Evolutionary conservation across 2,329 filamentous ascomycete species (phyloP).

Genomic region (Exophiala sp.): DNA sequence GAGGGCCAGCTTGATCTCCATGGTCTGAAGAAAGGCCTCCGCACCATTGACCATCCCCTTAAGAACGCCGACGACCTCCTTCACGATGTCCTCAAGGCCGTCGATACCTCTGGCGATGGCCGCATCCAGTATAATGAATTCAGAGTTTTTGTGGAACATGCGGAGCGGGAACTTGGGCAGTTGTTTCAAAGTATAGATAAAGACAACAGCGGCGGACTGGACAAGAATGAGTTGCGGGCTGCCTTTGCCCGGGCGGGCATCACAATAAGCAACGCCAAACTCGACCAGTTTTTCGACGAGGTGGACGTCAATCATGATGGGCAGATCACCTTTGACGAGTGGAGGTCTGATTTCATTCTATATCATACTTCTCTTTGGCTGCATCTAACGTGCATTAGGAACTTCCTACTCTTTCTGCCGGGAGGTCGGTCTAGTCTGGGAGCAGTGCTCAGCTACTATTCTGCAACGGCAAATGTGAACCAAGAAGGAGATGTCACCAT

Average conservation of each 20-base stretch:
- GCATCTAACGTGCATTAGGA: slow-evolving; percentile 49
- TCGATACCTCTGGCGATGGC: slow-evolving; percentile 82
- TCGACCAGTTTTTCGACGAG: slow-evolving; percentile 81
- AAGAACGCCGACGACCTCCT: slow-evolving; percentile 90
- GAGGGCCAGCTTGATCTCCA: slow-evolving; percentile 78
- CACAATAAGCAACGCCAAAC: slow-evolving; percentile 66
- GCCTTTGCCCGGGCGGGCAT: slow-evolving; percentile 77
- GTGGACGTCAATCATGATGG: slow-evolving; percentile 88
- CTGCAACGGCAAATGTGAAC: slow-evolving; percentile 80
- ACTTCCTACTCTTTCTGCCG: slow-evolving; percentile 87
- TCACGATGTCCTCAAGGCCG: slow-evolving; percentile 68
- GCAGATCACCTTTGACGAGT: slow-evolving; percentile 83
- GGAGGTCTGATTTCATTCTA: slow-evolving; percentile 63
- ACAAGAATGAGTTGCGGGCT: slow-evolving; percentile 71
- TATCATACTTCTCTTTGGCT: background rate
- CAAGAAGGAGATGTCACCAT: slow-evolving; percentile 90
- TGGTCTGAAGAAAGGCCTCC: slow-evolving; percentile 76
- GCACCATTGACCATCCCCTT: slow-evolving; percentile 83
- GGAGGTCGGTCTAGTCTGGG: slow-evolving; percentile 65
- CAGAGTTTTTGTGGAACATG: slow-evolving; percentile 75
- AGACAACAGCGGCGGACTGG: slow-evolving; percentile 77
- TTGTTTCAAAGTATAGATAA: slow-evolving; percentile 84
- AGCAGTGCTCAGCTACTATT: slow-evolving; percentile 84
- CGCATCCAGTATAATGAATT: slow-evolving; percentile 94
- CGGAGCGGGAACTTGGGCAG: slow-evolving; percentile 72